These are phyloP conservation scores for Anisogramma anomala DNA, from an alignment of 2,329 filamentous ascomycete species.

Conservation along the genomic window DNA sequence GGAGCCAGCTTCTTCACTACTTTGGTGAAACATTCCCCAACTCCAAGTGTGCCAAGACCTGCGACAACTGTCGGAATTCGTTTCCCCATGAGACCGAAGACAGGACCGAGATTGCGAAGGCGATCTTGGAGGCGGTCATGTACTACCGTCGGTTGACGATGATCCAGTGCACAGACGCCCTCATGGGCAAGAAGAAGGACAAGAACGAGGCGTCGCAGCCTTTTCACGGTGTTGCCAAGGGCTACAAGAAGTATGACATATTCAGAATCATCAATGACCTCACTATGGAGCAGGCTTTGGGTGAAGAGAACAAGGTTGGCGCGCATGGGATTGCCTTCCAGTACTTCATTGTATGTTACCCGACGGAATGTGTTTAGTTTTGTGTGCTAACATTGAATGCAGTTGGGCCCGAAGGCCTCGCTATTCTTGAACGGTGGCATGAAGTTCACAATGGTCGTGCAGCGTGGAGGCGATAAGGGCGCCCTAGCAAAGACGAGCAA, in stretches of 20 bases:
- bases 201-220: conserved; percentile 36
- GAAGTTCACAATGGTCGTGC: conserved; percentile 32
- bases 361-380: too few species aligned
- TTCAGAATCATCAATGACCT: conserved; percentile 76
- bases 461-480: conserved; percentile 24
- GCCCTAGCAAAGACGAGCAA: conserved; percentile 22
- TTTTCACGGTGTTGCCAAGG: conserved; percentile 56
- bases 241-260: conserved; percentile 62
- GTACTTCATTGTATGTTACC: conserved; percentile 52
- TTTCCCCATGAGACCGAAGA: conserved; percentile 62
- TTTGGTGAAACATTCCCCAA: conserved; percentile 76
- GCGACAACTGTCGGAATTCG: conserved; percentile 80
- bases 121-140: conserved; percentile 58
- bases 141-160: conserved; percentile 55
- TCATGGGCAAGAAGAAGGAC: conserved; percentile 57
- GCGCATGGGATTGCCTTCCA: conserved; percentile 53
- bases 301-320: conserved; percentile 50
- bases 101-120: conserved; percentile 62
- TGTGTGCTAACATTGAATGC: background rate
- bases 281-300: conserved; percentile 59
- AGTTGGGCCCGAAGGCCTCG: conserved; percentile 9
- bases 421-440: conserved; percentile 33
- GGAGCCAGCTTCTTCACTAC: conserved; percentile 82
- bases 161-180: conserved; percentile 71
- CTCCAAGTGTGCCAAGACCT: conserved; percentile 59